Evolutionary conservation across 2,329 filamentous ascomycete species (phyloP).

Genomic region (Ophidiomyces ophidiicola): DNA sequence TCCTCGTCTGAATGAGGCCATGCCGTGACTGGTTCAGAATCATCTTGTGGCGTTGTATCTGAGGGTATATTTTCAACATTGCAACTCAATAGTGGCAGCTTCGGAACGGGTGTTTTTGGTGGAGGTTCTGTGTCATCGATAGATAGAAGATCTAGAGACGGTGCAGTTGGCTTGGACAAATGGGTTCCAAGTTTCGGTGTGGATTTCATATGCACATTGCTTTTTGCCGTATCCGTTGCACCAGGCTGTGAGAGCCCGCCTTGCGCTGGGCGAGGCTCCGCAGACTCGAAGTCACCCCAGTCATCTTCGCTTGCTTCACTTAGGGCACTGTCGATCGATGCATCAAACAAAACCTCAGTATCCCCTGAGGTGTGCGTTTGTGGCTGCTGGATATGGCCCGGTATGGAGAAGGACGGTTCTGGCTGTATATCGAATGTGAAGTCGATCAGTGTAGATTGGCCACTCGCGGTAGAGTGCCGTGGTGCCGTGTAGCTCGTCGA

Average conservation of each 20-base stretch:
- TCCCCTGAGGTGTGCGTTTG: neutral
- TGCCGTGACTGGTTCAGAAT: slow-evolving; percentile 2
- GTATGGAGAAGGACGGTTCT: neutral
- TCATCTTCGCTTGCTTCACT: slow-evolving; percentile 29
- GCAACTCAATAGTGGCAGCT: slow-evolving; percentile 1
- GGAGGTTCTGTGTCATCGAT: slow-evolving; percentile 6
- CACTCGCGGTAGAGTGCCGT: neutral
- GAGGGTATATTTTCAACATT: neutral
- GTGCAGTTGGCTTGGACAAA: neutral
- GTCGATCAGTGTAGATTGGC: slow-evolving; percentile 5
- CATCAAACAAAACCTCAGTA: slow-evolving; percentile 53
- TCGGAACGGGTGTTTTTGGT: neutral
- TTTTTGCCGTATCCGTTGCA: neutral
- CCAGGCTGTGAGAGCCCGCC: slow-evolving; percentile 1
- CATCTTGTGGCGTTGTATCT: neutral
- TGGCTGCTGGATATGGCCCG: neutral
- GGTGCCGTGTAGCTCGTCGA: neutral
- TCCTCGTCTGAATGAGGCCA: slow-evolving; percentile 30
- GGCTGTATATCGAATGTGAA: slow-evolving; percentile 3
- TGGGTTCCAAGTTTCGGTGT: neutral
- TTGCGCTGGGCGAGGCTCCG: slow-evolving; percentile 19
- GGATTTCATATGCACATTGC: neutral
- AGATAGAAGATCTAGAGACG: slow-evolving; percentile 13
- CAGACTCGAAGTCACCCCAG: slow-evolving; percentile 37
- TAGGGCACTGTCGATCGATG: slow-evolving; percentile 24